phyloP scores from a whole-genome alignment of 345 rosid species.

The Cardamine resedifolia region DNA sequence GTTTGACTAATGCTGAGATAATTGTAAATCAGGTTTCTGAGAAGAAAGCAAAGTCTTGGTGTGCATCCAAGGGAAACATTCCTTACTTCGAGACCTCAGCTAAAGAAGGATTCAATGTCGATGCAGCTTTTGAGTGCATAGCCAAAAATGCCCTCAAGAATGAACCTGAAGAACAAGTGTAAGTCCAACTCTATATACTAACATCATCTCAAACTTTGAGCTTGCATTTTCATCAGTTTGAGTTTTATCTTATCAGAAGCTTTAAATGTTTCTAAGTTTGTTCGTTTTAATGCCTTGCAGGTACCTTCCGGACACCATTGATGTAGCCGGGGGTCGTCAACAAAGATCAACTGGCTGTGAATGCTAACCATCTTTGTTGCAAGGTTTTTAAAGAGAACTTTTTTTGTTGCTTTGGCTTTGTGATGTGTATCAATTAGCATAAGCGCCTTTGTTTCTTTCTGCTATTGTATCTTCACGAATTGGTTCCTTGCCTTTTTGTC shows the following conservation, averaged over 20 bases:
- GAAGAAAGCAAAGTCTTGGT: conserved; percentile 89
- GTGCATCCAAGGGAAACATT: conserved; percentile 83
- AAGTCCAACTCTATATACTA: conserved; percentile 30
- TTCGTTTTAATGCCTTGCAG: conserved; percentile 31
- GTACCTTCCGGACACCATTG: conserved; percentile 73
- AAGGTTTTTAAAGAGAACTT: neutral
- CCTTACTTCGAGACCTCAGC: conserved; percentile 90
- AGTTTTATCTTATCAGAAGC: neutral
- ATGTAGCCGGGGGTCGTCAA: conserved; percentile 53
- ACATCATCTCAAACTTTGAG: neutral
- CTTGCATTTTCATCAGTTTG: neutral
- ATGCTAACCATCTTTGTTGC: conserved; percentile 37
- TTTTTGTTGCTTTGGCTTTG: neutral
- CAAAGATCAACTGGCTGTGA: conserved; percentile 71
- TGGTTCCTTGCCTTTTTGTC: neutral
- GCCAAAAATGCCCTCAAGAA: conserved; percentile 81
- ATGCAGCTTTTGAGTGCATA: conserved; percentile 74
- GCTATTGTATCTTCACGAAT: neutral
- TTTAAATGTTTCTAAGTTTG: neutral
- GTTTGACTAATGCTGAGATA: neutral
- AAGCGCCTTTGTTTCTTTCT: neutral
- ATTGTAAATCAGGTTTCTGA: conserved; percentile 56
- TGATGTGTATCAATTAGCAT: conserved; percentile 16
- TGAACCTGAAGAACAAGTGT: conserved; percentile 85
- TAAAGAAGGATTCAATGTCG: conserved; percentile 82